Percentiles rank a stretch among this genome's conserved stretches.
These are phyloP conservation scores for Euphrasia arctica DNA, from an alignment of 305 asterid species.

Conservation along the genomic window DNA sequence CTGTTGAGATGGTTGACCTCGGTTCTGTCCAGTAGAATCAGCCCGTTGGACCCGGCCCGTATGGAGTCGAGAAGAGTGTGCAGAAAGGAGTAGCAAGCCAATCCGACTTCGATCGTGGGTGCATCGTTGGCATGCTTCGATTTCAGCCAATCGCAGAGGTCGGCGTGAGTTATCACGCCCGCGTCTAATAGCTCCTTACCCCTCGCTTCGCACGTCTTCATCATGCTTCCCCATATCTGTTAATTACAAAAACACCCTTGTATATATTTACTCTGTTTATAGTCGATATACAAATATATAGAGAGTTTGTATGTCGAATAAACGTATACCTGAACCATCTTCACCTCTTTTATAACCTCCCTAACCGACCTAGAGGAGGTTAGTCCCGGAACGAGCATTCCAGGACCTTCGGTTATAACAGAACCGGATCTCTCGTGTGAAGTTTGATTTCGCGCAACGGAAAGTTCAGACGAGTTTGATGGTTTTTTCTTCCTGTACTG, in stretches of 20 bases:
- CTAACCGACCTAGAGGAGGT: slow-evolving; percentile 82
- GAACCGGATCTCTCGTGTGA: slow-evolving; percentile 42
- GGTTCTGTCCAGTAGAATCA: slow-evolving; percentile 59
- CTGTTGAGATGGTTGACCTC: slow-evolving; percentile 76
- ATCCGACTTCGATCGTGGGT: slow-evolving; percentile 49
- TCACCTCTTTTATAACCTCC: slow-evolving; percentile 84
- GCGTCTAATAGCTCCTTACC: slow-evolving; percentile 66
- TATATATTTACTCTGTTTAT: too few species aligned
- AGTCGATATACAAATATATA: too few species aligned
- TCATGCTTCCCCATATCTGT: slow-evolving; percentile 83
- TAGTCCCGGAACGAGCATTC: slow-evolving; percentile 57
- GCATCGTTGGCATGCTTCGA: slow-evolving; percentile 53
- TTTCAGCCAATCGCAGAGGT: slow-evolving; percentile 81
- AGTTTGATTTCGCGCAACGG: slow-evolving; percentile 44
- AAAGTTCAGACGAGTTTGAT: slow-evolving; percentile 47
- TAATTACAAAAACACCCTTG: slow-evolving; percentile 1
- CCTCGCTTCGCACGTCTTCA: slow-evolving; percentile 52
- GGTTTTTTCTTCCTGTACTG: slow-evolving; percentile 56
- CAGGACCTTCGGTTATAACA: slow-evolving; percentile 50
- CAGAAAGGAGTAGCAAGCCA: slow-evolving; percentile 69
- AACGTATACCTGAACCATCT: slow-evolving; percentile 85
- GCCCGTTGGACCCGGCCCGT: slow-evolving; percentile 58
- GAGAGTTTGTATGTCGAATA: not conserved
- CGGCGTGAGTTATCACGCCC: slow-evolving; percentile 47
- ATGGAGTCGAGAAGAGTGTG: slow-evolving; percentile 64